phyloP scores from a whole-genome alignment of 2,329 filamentous ascomycete species.

The Dactylellina leptospora region DNA sequence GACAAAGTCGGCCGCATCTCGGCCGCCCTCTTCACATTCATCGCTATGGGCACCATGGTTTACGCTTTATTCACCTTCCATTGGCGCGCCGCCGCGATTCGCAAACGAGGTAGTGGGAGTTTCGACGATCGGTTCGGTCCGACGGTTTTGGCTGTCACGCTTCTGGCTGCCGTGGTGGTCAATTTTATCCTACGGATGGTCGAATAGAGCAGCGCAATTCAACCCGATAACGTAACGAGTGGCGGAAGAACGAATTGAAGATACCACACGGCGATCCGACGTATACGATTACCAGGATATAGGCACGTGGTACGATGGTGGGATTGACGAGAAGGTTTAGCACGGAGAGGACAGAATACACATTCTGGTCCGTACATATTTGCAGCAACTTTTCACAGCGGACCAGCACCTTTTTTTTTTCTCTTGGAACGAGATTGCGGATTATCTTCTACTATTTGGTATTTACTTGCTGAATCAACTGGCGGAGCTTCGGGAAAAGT shows the following conservation, averaged over 20 bases:
- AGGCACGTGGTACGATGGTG: too few relatives aligned
- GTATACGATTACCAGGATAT: too few relatives aligned
- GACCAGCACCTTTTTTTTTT: too few relatives aligned
- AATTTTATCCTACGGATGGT: constrained; percentile 87
- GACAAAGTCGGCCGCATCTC: constrained; percentile 93
- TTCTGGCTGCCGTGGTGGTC: constrained; percentile 88
- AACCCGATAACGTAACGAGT: too few relatives aligned
- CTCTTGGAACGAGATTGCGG: not conserved
- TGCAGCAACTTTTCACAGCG: too few relatives aligned
- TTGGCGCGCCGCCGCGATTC: constrained; percentile 93
- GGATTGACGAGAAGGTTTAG: too few relatives aligned
- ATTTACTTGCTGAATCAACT: too few relatives aligned
- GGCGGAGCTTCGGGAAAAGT: not conserved
- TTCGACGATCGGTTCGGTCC: constrained; percentile 97
- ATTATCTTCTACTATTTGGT: not conserved
- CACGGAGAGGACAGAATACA: too few relatives aligned
- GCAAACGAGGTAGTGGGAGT: constrained; percentile 87
- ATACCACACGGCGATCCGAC: too few relatives aligned
- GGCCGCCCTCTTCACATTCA: constrained; percentile 89
- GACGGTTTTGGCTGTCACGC: constrained; percentile 83
- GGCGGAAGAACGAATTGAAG: not conserved
- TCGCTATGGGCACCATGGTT: constrained; percentile 93
- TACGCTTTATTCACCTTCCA: constrained; percentile 96
- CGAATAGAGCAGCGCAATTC: too few relatives aligned
- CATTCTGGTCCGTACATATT: too few relatives aligned